A percentile compares a stretch with the other conserved stretches of the same genome.
phyloP scores from a whole-genome alignment of 1,284 basidiomycete genomes.

The Cutaneotrichosporon sp. region DNA sequence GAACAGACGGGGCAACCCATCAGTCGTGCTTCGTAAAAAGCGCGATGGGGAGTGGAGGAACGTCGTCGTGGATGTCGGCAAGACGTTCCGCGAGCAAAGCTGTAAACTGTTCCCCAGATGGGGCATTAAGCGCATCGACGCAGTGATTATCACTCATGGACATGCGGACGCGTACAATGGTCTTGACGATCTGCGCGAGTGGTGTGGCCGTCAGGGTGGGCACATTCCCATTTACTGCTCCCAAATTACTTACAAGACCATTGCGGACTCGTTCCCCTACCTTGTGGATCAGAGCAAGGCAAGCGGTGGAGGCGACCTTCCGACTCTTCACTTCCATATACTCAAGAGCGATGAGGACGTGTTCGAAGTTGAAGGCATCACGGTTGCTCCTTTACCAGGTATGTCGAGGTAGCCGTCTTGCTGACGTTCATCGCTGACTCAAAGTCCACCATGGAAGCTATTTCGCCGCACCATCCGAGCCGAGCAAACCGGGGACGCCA shows the following conservation, averaged over 20 bases:
- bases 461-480: constrained; percentile 7
- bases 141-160: constrained; percentile 50
- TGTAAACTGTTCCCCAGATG: constrained; percentile 43
- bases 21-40: constrained; percentile 30
- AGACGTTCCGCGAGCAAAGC: constrained; percentile 49
- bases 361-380: constrained; percentile 37
- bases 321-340: constrained; percentile 33
- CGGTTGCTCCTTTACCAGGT: constrained; percentile 34
- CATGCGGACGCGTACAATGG: constrained; percentile 46
- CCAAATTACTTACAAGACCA: constrained; percentile 36
- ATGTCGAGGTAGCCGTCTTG: constrained; percentile 10
- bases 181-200: constrained; percentile 42
- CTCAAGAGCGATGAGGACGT: constrained; percentile 36
- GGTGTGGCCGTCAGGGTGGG: constrained; percentile 39
- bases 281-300: constrained; percentile 47
- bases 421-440: constrained; percentile 1
- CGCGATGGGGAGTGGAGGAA: constrained; percentile 32
- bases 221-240: constrained; percentile 44
- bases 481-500: constrained; percentile 3
- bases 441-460: constrained; percentile 28
- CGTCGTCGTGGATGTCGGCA: constrained; percentile 50
- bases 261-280: constrained; percentile 45
- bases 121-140: constrained; percentile 47
- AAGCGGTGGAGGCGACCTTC: constrained; percentile 50
- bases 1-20: constrained; percentile 47